A percentile compares a stretch with the other conserved stretches of the same genome.
phyloP scores from a whole-genome alignment of 805 yeast genomes.

The Monosporozyma yasuniensis region DNA sequence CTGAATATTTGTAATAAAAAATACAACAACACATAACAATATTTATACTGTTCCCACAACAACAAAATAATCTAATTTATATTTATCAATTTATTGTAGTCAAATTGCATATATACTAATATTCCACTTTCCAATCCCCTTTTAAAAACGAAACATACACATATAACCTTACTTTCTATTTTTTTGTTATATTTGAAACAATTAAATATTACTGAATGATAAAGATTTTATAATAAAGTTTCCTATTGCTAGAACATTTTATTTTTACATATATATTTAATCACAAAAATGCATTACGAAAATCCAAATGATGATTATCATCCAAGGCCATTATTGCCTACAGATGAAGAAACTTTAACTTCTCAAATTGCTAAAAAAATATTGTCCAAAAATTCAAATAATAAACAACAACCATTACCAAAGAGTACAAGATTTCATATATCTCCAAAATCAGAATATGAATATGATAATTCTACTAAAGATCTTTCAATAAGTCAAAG shows the following conservation, averaged over 20 bases:
- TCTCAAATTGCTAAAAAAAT: neutral
- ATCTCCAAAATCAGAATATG: neutral
- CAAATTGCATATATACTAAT: neutral
- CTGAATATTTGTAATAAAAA: neutral
- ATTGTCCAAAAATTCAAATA: neutral
- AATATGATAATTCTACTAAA: neutral
- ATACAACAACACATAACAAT: neutral
- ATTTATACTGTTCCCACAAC: neutral
- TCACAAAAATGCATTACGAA: neutral
- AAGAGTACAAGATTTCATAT: neutral
- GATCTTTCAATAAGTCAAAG: constrained; percentile 5
- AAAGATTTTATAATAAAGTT: no score
- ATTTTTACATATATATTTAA: neutral
- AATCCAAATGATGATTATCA: neutral
- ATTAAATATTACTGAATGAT: neutral
- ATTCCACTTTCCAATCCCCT: neutral
- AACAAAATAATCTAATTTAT: neutral
- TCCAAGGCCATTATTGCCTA: constrained; percentile 24
- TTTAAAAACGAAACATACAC: no score
- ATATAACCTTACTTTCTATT: no score
- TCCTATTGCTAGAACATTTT: no score
- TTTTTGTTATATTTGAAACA: neutral
- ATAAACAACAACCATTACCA: neutral
- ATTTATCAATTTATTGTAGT: neutral
- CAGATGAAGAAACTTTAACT: constrained; percentile 16